phyloP scores from a whole-genome alignment of 108 stramenopile species.

The Asterionellopsis glacialis region DNA sequence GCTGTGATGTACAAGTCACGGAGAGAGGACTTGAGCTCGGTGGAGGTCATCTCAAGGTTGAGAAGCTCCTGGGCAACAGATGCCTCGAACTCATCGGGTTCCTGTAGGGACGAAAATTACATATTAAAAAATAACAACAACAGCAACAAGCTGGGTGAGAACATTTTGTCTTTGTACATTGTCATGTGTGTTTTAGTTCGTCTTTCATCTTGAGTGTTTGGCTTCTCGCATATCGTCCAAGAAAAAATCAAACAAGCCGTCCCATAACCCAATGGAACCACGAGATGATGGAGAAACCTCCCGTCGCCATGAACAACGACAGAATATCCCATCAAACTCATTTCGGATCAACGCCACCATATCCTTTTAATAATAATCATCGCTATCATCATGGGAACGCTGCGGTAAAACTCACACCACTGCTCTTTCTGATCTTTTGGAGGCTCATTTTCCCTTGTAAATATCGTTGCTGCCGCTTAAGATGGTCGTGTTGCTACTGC shows the following conservation, averaged over 20 bases:
- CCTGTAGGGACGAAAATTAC: slow-evolving; percentile 25
- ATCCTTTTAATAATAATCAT: not conserved
- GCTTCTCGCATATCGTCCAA: not conserved
- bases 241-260: not conserved
- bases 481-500: too few relatives aligned
- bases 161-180: not conserved
- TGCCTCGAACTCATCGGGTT: slow-evolving; percentile 97
- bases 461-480: too few relatives aligned
- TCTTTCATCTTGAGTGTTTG: not conserved
- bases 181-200: not conserved
- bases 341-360: not conserved
- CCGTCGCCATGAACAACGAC: not conserved
- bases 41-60: slow-evolving; percentile 93
- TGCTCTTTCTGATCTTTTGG: slow-evolving; percentile 51
- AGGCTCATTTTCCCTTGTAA: not conserved
- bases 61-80: slow-evolving; percentile 95
- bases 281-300: not conserved
- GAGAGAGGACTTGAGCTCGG: slow-evolving; percentile 84
- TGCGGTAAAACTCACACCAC: slow-evolving; percentile 40
- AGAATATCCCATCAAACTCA: not conserved
- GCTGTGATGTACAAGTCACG: slow-evolving; percentile 95
- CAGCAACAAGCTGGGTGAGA: not conserved
- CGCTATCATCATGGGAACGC: not conserved
- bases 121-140: not conserved
- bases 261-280: not conserved